These are phyloP conservation scores for Zygosaccharomyces bisporus DNA, from an alignment of 805 yeast genomes.

Conservation along the genomic window DNA sequence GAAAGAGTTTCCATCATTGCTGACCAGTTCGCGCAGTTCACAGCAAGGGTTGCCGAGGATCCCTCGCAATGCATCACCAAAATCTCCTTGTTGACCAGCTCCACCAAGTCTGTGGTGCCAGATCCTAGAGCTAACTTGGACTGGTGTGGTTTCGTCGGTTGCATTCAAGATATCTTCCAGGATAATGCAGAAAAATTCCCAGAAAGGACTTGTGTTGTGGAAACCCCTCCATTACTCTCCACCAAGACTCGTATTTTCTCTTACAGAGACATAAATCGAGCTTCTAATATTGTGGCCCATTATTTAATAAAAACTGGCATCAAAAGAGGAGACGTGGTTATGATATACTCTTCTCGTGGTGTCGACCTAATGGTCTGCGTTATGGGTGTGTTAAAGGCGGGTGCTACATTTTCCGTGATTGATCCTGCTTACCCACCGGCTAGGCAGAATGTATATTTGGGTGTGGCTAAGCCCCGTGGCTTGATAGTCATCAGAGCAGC, in stretches of 20 bases:
- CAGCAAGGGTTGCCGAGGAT: slow-evolving; percentile 37
- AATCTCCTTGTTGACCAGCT: slow-evolving; percentile 62
- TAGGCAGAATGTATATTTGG: slow-evolving; percentile 87
- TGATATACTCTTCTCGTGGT: slow-evolving; percentile 97
- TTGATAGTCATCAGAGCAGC: slow-evolving; percentile 88
- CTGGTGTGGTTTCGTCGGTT: slow-evolving; percentile 89
- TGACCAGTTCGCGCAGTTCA: slow-evolving; percentile 66
- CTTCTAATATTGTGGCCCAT: slow-evolving; percentile 91
- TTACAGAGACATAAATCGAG: slow-evolving; percentile 84
- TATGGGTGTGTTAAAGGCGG: slow-evolving; percentile 96
- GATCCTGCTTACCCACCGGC: slow-evolving; percentile 99
- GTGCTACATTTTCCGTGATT: slow-evolving; percentile 96
- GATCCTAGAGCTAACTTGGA: slow-evolving; percentile 84
- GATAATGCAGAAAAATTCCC: slow-evolving; percentile 82
- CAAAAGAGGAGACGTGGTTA: slow-evolving; percentile 87
- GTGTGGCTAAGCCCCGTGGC: slow-evolving; percentile 92
- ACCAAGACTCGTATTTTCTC: slow-evolving; percentile 66
- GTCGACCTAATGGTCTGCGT: slow-evolving; percentile 96
- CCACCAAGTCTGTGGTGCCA: slow-evolving; percentile 63
- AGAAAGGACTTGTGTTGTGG: slow-evolving; percentile 85
- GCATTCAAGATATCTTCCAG: slow-evolving; percentile 93
- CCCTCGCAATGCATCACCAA: slow-evolving; percentile 50
- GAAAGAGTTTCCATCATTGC: slow-evolving; percentile 66
- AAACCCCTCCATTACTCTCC: slow-evolving; percentile 65
- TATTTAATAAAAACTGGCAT: slow-evolving; percentile 78